Evolutionary conservation across 257 asterid genomes (phyloP).

Genomic region (Nicotiana noctiflora): DNA sequence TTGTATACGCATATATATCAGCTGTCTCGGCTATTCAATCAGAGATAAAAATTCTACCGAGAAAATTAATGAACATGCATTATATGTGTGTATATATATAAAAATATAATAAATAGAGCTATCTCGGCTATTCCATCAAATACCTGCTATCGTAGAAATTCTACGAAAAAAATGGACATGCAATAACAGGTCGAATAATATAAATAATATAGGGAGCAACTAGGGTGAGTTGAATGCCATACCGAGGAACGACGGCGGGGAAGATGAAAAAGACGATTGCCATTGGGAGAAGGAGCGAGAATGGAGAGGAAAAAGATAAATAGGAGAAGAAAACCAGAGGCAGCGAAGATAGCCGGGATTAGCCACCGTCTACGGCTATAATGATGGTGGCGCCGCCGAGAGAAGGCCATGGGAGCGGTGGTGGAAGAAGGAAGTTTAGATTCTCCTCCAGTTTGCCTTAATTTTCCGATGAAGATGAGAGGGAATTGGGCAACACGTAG

Average conservation of each 20-base stretch:
- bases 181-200: not conserved
- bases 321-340: constrained; percentile 52
- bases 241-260: constrained; percentile 24
- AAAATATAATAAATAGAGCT: no score
- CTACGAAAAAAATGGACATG: not conserved
- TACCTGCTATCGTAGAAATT: no score
- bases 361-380: constrained; percentile 35
- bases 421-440: constrained; percentile 12
- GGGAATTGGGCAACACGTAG: not conserved
- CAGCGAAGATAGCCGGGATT: constrained; percentile 42
- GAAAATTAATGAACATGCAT: no score
- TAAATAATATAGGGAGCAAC: not conserved
- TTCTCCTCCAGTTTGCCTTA: not conserved
- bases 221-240: not conserved
- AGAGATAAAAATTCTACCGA: no score
- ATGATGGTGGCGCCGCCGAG: constrained; percentile 67
- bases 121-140: no score
- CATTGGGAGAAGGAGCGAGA: constrained; percentile 67
- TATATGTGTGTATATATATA: no score
- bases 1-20: no score
- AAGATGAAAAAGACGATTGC: constrained; percentile 38
- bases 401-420: constrained; percentile 45
- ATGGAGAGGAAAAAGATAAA: constrained; percentile 43
- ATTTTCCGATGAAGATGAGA: not conserved
- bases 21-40: no score